Evolutionary conservation across 1,284 basidiomycete genomes (phyloP).

Genomic region (Cutaneotrichosporon sp.): DNA sequence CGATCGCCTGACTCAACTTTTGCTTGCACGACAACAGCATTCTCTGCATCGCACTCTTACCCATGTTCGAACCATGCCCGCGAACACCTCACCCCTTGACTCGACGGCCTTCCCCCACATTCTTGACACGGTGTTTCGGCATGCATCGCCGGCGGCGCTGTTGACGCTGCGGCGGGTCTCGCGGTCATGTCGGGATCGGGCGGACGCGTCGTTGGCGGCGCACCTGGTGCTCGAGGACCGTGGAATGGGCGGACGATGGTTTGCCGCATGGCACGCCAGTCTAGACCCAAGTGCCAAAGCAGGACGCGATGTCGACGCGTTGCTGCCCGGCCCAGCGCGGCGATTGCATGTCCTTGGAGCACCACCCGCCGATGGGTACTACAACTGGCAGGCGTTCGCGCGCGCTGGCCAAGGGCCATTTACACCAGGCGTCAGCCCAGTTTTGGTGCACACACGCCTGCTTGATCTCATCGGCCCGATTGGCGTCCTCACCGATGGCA

Average conservation of each 20-base stretch:
- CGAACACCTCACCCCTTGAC: not conserved
- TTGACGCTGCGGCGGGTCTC: constrained; percentile 3
- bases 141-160: not conserved
- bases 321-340: not conserved
- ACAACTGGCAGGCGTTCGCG: not conserved
- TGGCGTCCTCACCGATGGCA: not conserved
- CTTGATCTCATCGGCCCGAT: not conserved
- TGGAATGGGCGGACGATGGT: constrained; percentile 1
- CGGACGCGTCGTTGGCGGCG: not conserved
- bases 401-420: not conserved
- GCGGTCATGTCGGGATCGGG: not conserved
- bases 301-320: not conserved
- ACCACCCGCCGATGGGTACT: not conserved
- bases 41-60: no score
- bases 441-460: not conserved
- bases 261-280: not conserved
- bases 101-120: constrained; percentile 9
- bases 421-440: not conserved
- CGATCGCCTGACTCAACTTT: no score
- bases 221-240: not conserved
- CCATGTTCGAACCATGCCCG: not conserved
- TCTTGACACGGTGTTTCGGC: constrained; percentile 4
- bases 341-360: not conserved
- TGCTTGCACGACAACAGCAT: no score
- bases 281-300: not conserved